Base-by-base conservation (phyloP, 2,329 filamentous ascomycete species). In the Xylaria multiplex region DNA sequence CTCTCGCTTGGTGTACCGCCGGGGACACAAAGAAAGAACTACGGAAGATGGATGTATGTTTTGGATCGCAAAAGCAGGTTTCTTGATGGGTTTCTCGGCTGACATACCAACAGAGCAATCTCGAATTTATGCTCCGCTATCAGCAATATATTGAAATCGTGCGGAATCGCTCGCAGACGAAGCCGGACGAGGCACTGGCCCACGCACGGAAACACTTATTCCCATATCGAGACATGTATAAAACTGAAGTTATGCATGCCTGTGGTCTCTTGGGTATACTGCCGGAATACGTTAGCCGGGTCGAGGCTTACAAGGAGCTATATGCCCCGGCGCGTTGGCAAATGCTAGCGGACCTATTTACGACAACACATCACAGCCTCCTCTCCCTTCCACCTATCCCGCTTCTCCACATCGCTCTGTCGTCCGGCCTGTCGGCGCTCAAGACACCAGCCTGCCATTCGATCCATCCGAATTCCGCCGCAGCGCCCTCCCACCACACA, bases 131-230 rank as follows among this genome's bases (percentile, higher is more conserved):
- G 84, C 86, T 99, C 49, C 90, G 96, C 13, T 85, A 96, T 73
- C 96, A 99, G 78, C 94, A 98, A 77, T 98, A 94, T 77, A 94
- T 98, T 73, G 96, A 98, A 79, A 85, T 98, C 67, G 88, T 97
- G 65, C 86, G 95, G 66, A 88, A 85, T 45, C 86, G 86, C 60
- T 84, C 89, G 4, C 82, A 67, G 16, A 77, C 81, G 6, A 93
- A 91, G 75, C 83, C 91, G 50, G 80, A 89, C 54, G 93, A 97
- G 69, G 93, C 94, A 13, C 91, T 93, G 68, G 78, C 84, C 27
- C 92, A 98, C 80, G 93, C 93, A 30, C 91, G 89, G 76, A 97
- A 93, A 78, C 91, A 93, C 77, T 85, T 99, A 32, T 84, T 89
- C 16, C 87, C 90, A 2, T 93, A 91, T 74, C 85, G 85, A 61